Conservation (phyloP, 2,329 filamentous ascomycete genomes). For the Apiospora hydei region DNA sequence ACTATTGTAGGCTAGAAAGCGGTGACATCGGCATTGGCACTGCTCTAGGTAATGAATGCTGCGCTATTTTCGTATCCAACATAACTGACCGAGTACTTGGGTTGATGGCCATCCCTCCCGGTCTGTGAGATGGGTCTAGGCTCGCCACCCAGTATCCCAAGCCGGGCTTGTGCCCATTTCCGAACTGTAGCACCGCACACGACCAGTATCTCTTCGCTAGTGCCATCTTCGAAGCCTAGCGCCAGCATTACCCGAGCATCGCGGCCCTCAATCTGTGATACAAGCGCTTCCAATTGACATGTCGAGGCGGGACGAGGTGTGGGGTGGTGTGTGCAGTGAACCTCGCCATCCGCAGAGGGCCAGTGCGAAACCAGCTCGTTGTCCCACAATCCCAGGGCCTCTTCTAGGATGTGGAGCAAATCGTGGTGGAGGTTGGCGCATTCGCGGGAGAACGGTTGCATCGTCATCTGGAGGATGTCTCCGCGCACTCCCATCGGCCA, state of each 20-base stretch:
- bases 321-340: not conserved
- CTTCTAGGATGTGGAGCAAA: slow-evolving; percentile 1
- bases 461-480: not conserved
- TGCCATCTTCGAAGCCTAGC: not conserved
- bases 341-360: not conserved
- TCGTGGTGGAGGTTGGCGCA: slow-evolving; percentile 7
- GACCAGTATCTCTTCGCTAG: not conserved
- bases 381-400: not conserved
- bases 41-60: not conserved
- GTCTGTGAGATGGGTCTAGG: not conserved
- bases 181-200: not conserved
- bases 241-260: not conserved
- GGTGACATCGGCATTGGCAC: not conserved
- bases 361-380: slow-evolving; percentile 4
- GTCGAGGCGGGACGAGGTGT: not conserved
- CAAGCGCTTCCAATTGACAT: not conserved
- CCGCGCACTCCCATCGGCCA: slow-evolving; percentile 19
- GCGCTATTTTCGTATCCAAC: not conserved
- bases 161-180: not conserved
- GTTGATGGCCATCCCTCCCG: not conserved
- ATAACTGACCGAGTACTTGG: not conserved
- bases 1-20: not conserved
- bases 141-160: not conserved
- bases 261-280: not conserved
- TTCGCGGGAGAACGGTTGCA: not conserved